A percentile compares a stretch with the other conserved stretches of the same genome.
phyloP scores from a whole-genome alignment of 2,329 filamentous ascomycete species.

The Epicoccum sorghinum region DNA sequence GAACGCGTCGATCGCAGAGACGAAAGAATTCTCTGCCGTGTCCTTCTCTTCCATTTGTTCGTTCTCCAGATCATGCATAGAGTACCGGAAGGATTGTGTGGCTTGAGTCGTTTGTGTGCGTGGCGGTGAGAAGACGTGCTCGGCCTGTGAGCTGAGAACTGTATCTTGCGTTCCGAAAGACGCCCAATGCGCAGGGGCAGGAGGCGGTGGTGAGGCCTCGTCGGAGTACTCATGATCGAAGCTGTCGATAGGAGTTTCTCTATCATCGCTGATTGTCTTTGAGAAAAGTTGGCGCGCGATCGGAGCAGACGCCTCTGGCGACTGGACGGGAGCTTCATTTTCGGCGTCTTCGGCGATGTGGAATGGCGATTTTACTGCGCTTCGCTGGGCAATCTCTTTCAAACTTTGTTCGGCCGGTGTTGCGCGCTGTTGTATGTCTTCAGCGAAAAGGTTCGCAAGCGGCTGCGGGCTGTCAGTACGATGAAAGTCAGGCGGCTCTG shows the following conservation, averaged over 20 bases:
- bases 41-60: slow-evolving; percentile 25
- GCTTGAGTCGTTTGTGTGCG: slow-evolving; percentile 42
- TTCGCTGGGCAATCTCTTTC: slow-evolving; percentile 57
- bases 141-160: slow-evolving; percentile 31
- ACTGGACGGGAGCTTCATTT: slow-evolving; percentile 33
- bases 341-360: slow-evolving; percentile 64
- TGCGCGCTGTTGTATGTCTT: slow-evolving; percentile 54
- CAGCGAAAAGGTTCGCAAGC: slow-evolving; percentile 56
- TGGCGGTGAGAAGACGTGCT: slow-evolving; percentile 41
- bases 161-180: slow-evolving; percentile 39
- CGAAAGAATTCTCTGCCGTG: slow-evolving; percentile 54
- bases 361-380: slow-evolving; percentile 65
- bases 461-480: slow-evolving; percentile 46
- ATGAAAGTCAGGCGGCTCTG: slow-evolving; percentile 54
- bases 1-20: slow-evolving; percentile 55
- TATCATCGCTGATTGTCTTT: slow-evolving; percentile 34
- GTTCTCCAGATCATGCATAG: slow-evolving; percentile 23
- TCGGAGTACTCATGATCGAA: slow-evolving; percentile 23
- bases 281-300: slow-evolving; percentile 38
- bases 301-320: slow-evolving; percentile 35
- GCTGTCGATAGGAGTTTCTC: slow-evolving; percentile 33
- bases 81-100: slow-evolving; percentile 40
- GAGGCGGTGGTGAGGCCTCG: slow-evolving; percentile 15
- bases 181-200: slow-evolving; percentile 40
- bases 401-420: slow-evolving; percentile 58